Conservation (phyloP, 1,284 basidiomycete species). For the Tilletia indica region DNA sequence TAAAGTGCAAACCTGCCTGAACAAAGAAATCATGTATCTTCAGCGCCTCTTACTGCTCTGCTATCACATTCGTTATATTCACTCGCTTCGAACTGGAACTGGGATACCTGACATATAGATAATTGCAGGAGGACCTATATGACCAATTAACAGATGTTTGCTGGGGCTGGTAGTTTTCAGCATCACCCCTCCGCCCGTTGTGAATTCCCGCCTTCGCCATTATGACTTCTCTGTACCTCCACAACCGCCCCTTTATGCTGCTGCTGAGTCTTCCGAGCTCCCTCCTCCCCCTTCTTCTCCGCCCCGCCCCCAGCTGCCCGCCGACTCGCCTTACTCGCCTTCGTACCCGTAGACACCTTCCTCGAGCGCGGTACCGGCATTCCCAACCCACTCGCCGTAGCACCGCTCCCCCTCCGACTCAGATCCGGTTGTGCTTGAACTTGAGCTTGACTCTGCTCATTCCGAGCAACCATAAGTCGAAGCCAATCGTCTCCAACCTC, state of each 20-base stretch:
- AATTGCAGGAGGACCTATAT: no score
- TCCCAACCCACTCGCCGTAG: not conserved
- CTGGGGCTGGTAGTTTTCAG: no score
- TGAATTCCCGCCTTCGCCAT: no score
- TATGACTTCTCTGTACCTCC: not conserved
- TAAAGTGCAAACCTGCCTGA: no score
- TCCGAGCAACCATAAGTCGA: constrained; percentile 24
- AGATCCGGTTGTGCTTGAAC: not conserved
- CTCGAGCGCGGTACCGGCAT: not conserved
- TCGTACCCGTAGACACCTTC: constrained; percentile 2
- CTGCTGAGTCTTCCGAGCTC: not conserved
- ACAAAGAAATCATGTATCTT: no score
- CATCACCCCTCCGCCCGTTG: no score
- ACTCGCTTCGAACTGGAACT: no score
- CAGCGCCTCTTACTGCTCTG: no score
- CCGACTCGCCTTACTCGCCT: not conserved
- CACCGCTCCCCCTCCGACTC: not conserved
- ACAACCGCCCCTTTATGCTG: constrained; percentile 7
- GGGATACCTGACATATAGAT: no score
- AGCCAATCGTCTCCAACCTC: constrained; percentile 54
- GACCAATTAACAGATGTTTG: no score
- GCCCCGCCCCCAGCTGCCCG: not conserved
- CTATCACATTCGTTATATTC: no score
- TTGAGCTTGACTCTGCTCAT: not conserved
- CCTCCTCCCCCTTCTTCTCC: not conserved